A percentile compares a stretch with the other conserved stretches of the same genome.
Conservation (phyloP, 2,329 filamentous ascomycete species). For the Hymenoscyphus repandus region DNA sequence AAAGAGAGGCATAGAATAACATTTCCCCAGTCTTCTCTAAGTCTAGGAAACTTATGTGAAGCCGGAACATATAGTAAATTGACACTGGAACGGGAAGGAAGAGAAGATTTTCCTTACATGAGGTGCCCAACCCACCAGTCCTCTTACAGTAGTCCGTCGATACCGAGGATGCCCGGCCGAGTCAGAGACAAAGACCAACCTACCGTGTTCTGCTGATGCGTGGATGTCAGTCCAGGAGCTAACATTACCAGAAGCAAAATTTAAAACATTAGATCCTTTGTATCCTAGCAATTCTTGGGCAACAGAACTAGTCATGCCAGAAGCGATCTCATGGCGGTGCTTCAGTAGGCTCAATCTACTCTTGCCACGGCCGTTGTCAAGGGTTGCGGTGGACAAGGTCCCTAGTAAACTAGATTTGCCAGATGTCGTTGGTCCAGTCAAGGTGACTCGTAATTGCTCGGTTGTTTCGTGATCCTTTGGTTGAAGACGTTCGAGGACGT, state of each 20-base stretch:
- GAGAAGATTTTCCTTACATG: slow-evolving; percentile 39
- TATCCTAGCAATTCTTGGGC: slow-evolving; percentile 94
- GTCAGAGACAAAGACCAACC: slow-evolving; percentile 84
- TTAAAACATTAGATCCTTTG: slow-evolving; percentile 56
- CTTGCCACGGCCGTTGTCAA: slow-evolving; percentile 90
- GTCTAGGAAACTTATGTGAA: too few relatives aligned
- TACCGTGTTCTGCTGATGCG: slow-evolving; percentile 64
- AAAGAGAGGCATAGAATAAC: too few relatives aligned
- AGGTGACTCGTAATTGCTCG: slow-evolving; percentile 77
- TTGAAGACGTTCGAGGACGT: neutral
- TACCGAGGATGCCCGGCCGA: slow-evolving; percentile 89
- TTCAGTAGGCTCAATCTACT: slow-evolving; percentile 84
- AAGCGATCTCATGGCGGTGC: slow-evolving; percentile 87
- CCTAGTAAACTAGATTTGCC: slow-evolving; percentile 91
- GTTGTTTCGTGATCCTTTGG: slow-evolving; percentile 12
- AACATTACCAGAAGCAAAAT: slow-evolving; percentile 81
- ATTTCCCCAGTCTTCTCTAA: too few relatives aligned
- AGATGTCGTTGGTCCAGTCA: slow-evolving; percentile 83
- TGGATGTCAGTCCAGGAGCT: slow-evolving; percentile 96
- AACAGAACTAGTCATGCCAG: slow-evolving; percentile 89
- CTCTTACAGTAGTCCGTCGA: slow-evolving; percentile 79
- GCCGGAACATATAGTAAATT: too few relatives aligned
- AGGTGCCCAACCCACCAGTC: slow-evolving; percentile 91
- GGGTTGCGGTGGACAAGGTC: slow-evolving; percentile 76
- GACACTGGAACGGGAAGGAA: too few relatives aligned